These are phyloP conservation scores for Colletotrichum endophyticum DNA, from an alignment of 2,329 filamentous ascomycete species.

Conservation along the genomic window DNA sequence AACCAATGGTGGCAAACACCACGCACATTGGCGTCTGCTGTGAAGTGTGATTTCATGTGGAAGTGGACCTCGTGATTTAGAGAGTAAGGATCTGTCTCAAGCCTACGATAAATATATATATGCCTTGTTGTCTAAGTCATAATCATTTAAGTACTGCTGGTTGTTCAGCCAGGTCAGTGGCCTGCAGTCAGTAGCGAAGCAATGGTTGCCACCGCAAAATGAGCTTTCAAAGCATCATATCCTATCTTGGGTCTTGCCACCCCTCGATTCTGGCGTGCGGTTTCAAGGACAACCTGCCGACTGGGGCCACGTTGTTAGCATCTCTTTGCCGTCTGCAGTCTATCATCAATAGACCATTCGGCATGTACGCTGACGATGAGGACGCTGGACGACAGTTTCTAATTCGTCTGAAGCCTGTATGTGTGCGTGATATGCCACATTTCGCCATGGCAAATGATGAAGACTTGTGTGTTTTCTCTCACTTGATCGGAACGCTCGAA, in stretches of 20 bases:
- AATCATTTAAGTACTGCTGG: background rate
- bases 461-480: background rate
- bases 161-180: background rate
- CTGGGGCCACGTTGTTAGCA: background rate
- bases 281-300: background rate
- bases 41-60: background rate
- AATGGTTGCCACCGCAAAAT: background rate
- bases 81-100: background rate
- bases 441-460: background rate
- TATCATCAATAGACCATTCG: background rate
- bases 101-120: fast-evolving
- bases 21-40: background rate
- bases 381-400: background rate
- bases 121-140: background rate
- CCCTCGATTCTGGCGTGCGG: background rate
- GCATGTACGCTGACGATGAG: background rate
- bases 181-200: background rate
- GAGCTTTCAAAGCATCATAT: background rate
- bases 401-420: background rate
- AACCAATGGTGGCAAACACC: background rate
- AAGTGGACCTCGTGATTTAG: background rate
- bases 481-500: too few species aligned
- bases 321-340: fast-evolving
- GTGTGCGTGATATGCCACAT: too few species aligned
- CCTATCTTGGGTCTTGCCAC: fast-evolving